Evolutionary conservation across 345 rosid species (phyloP).

Genomic region (Salix viminalis): DNA sequence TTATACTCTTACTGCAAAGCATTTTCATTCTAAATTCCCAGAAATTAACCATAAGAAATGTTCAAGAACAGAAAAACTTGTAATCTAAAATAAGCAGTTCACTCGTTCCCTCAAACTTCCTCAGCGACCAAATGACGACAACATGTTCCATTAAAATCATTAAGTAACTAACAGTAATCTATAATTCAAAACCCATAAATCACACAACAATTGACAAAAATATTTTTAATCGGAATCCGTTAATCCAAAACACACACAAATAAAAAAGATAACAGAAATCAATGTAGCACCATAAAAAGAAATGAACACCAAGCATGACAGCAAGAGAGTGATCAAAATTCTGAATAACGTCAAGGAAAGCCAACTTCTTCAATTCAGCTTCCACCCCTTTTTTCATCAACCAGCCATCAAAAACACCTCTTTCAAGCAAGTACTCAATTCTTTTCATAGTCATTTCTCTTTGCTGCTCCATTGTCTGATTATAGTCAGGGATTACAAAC

Average conservation of each 20-base stretch:
- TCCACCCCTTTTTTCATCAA: constrained; percentile 56
- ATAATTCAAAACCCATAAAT: neutral
- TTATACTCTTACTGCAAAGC: neutral
- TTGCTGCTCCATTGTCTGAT: constrained; percentile 93
- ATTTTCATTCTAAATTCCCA: neutral
- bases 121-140: neutral
- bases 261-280: neutral
- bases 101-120: neutral
- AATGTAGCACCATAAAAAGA: constrained; percentile 57
- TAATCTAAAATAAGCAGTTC: neutral
- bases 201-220: neutral
- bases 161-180: neutral
- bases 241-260: neutral
- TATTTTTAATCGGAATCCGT: neutral
- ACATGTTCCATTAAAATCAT: neutral
- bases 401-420: constrained; percentile 71
- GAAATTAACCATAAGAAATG: neutral
- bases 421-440: constrained; percentile 50
- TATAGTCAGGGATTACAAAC: constrained; percentile 67
- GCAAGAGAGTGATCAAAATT: constrained; percentile 70
- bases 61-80: neutral
- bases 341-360: constrained; percentile 47
- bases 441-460: constrained; percentile 77
- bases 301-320: constrained; percentile 77
- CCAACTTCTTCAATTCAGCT: constrained; percentile 55